Conservation (phyloP, 768 basidiomycete species). For the Glaciozyma antarctica region DNA sequence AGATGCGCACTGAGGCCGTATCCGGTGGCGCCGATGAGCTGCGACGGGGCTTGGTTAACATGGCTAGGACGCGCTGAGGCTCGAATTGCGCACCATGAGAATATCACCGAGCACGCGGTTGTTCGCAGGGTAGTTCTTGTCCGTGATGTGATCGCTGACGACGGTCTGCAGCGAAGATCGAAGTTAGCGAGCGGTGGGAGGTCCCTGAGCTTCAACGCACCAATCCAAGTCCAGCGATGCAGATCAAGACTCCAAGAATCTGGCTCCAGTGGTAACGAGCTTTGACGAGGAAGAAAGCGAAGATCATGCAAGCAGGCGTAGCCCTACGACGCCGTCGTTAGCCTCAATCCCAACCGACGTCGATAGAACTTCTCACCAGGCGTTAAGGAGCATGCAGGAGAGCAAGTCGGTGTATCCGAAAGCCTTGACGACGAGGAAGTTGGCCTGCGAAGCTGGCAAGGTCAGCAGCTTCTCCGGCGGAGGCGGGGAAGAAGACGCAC, state of each 20-base stretch:
- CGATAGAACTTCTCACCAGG: slow-evolving; percentile 31
- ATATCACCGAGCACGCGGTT: slow-evolving; percentile 24
- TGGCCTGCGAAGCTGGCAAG: slow-evolving; percentile 5
- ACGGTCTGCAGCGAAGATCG: slow-evolving; percentile 12
- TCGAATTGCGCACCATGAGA: slow-evolving; percentile 12
- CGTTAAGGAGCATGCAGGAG: slow-evolving; percentile 31
- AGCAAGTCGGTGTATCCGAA: slow-evolving; percentile 32
- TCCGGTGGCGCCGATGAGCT: slow-evolving; percentile 26
- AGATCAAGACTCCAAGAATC: slow-evolving; percentile 31
- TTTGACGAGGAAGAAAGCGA: slow-evolving; percentile 28
- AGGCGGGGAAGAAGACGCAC: too few species aligned
- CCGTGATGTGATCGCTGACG: slow-evolving; percentile 30
- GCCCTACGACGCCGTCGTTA: slow-evolving; percentile 13
- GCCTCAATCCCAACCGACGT: slow-evolving; percentile 4
- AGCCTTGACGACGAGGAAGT: slow-evolving; percentile 33
- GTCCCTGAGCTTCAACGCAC: not conserved
- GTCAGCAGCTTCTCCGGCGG: too few species aligned
- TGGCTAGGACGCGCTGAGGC: not conserved
- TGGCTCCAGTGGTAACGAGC: slow-evolving; percentile 33
- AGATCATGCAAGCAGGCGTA: slow-evolving; percentile 34
- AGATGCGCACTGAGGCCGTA: slow-evolving; percentile 23
- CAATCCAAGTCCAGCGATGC: slow-evolving; percentile 33
- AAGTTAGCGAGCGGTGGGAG: not conserved
- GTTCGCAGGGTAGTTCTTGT: slow-evolving; percentile 18
- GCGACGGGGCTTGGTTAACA: too few species aligned